Conservation (phyloP, 306 rosid species). For the Herpetospermum pedunculosum region DNA sequence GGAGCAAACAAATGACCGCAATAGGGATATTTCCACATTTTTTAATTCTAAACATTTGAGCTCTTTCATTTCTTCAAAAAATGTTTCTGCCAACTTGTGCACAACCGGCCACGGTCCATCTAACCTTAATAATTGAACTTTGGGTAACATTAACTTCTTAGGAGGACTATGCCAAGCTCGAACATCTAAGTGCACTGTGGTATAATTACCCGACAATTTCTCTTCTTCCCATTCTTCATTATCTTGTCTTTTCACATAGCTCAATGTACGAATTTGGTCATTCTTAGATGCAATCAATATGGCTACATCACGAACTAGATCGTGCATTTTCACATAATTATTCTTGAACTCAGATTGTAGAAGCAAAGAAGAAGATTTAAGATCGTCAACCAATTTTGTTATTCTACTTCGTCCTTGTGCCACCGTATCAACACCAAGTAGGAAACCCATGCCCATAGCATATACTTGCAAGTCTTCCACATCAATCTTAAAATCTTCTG, state of each 20-base stretch:
- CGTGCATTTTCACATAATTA: conserved; percentile 1
- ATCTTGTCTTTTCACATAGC: neutral
- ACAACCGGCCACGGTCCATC: no score
- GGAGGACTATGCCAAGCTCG: no score
- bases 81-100: neutral
- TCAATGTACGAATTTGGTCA: neutral
- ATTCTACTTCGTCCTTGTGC: neutral
- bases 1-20: neutral
- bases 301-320: conserved; percentile 11
- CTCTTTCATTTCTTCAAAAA: neutral
- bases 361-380: conserved; percentile 15
- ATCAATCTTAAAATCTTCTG: neutral
- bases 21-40: no score
- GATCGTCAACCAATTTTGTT: neutral
- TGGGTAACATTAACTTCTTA: neutral
- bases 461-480: neutral
- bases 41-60: neutral
- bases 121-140: neutral
- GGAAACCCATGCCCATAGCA: neutral
- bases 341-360: accelerated
- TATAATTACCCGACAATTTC: neutral
- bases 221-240: neutral
- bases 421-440: neutral
- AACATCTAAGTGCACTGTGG: neutral
- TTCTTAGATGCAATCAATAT: neutral